These are phyloP conservation scores for Cyberlindnera maritima DNA, from an alignment of 805 yeast genomes.

Conservation along the genomic window DNA sequence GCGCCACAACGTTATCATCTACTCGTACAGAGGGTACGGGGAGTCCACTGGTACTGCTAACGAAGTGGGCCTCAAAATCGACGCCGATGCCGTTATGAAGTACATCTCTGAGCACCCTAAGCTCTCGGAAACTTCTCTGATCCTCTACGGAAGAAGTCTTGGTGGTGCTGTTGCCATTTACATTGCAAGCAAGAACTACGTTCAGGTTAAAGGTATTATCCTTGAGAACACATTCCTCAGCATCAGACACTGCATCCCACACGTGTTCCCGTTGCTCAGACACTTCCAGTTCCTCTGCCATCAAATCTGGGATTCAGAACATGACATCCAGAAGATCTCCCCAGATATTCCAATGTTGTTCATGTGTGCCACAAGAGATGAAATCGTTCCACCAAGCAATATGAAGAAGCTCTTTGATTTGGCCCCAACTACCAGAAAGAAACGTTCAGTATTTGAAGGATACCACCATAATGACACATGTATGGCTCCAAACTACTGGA, in stretches of 20 bases:
- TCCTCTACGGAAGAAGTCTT: constrained; percentile 83
- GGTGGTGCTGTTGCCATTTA: constrained; percentile 96
- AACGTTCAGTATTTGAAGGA: constrained; percentile 49
- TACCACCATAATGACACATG: constrained; percentile 86
- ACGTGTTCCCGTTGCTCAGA: constrained; percentile 65
- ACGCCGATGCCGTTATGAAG: constrained; percentile 70
- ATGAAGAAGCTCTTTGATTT: constrained; percentile 59
- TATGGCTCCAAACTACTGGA: constrained; percentile 76
- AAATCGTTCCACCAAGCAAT: constrained; percentile 87
- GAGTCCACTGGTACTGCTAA: constrained; percentile 69
- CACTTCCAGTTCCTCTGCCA: constrained; percentile 62
- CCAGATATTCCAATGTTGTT: constrained; percentile 62
- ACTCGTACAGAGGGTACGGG: constrained; percentile 93
- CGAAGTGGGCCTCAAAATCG: constrained; percentile 78
- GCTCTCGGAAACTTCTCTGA: constrained; percentile 48
- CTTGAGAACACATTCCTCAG: constrained; percentile 86
- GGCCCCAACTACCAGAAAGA: constrained; percentile 50
- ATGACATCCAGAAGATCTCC: constrained; percentile 48
- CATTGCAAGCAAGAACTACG: constrained; percentile 59
- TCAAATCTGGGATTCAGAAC: constrained; percentile 81
- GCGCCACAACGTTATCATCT: constrained; percentile 75
- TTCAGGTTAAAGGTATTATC: constrained; percentile 57
- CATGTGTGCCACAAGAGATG: constrained; percentile 74
- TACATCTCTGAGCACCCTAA: constrained; percentile 54
- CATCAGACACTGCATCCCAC: constrained; percentile 68